Evolutionary conservation across 768 basidiomycete genomes (phyloP).

Genomic region (Lentinus brumalis): DNA sequence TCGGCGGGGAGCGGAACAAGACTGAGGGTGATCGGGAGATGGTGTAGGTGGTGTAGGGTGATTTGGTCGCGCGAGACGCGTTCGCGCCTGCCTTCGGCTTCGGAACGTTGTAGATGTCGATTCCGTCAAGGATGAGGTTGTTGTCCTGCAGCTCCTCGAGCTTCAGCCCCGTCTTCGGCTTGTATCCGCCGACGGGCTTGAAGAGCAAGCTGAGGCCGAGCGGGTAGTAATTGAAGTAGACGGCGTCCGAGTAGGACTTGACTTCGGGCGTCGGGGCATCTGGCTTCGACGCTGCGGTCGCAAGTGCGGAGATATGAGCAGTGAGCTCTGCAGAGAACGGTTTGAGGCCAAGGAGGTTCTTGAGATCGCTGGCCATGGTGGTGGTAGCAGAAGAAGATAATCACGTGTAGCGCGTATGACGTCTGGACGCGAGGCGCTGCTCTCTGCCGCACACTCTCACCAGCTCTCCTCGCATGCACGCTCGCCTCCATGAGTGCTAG

Average conservation of each 20-base stretch:
- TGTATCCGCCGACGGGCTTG: constrained; percentile 64
- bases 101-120: constrained; percentile 81
- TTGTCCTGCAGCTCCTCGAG: constrained; percentile 52
- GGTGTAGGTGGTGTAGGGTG: constrained; percentile 60
- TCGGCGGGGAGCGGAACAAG: constrained; percentile 31
- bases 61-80: constrained; percentile 34
- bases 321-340: constrained; percentile 50
- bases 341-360: constrained; percentile 50
- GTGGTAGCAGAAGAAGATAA: constrained; percentile 6
- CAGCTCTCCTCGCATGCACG: background rate
- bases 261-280: constrained; percentile 53
- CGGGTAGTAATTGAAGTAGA: constrained; percentile 83
- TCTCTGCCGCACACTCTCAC: background rate
- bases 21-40: constrained; percentile 48
- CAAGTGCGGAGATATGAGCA: constrained; percentile 42
- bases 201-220: constrained; percentile 86
- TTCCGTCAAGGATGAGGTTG: constrained; percentile 60
- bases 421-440: constrained; percentile 1
- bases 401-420: constrained; percentile 8
- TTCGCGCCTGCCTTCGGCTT: constrained; percentile 31
- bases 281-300: constrained; percentile 23
- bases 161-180: constrained; percentile 47
- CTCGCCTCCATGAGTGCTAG: background rate
- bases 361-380: constrained; percentile 24
- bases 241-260: constrained; percentile 78